Base-by-base conservation (phyloP, 768 basidiomycete species). In the Collybia sordida region DNA sequence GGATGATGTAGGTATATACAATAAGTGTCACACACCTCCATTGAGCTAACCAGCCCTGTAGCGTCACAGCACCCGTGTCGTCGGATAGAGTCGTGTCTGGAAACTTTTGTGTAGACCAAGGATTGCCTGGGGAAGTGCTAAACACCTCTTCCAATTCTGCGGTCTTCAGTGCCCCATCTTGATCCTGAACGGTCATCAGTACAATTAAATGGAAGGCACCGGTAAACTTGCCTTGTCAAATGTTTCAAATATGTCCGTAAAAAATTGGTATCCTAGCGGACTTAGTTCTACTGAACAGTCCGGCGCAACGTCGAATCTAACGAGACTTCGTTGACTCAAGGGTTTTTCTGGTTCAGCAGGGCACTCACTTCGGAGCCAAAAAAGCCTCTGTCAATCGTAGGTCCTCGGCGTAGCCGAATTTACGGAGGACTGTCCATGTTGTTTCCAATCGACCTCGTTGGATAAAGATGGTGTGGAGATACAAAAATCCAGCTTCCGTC, bases 31-130 rank as follows among this genome's bases (percentile, higher is more conserved):
- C 77, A 56, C 45, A 93, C 94, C 92, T 96, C 96, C 96, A 99
- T 64, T 97, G 95, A 17, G 96, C 96, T 22, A 98, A 72, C 96
- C 96, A 99, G 1, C 93, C 92, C 71, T 98, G 95, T 38, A 99
- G 69, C n/a, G 95, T 98, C 15, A 98, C 90, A 23, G 90, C 85
- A 9, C 92, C 93, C 8, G 83, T 76, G 59, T 94, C 93, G 58
- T 93, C 88, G 14, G 90, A 85, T 39, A 93, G 78, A 4, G 93
- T 93, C 0, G 85, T 93, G 59, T 95, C 91, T 0, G 94, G 91
- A 68, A 96, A 97, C 41, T 87, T 90, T 59, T 90, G 87, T n/a
- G 77, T 80, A 12, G 81, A 77, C 96, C 96, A 99, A n/a, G 96
- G 96, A 62, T 95, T 95, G 1, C 94, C 96, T 0, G 96, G 94